Base-by-base conservation (phyloP, 1,139 yeast genomes). In the Yamadazyma membranifaciens region DNA sequence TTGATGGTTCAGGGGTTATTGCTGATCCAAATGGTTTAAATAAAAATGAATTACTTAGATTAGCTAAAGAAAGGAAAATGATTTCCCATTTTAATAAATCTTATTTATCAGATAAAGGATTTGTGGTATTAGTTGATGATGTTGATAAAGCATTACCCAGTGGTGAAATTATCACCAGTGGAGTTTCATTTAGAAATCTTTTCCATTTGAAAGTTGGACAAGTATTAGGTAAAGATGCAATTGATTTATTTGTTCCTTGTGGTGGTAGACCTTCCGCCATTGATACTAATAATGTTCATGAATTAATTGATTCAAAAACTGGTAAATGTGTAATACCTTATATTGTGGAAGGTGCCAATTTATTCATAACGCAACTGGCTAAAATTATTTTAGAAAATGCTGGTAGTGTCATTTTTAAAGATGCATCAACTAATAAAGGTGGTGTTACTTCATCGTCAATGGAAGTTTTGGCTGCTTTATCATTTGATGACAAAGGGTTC, bases 211-310 rank as follows among this genome's bases (percentile, higher is more conserved):
- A 81, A 53, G 68, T 84, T 46, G 78, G 82, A 52, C 81, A 83
- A 49, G 74, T 77, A 47, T 82, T 78, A 52, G 84, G 85, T 41
- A 48, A 55, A 15, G 73, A 80, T 39, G 81, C 81, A 28, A 74
- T 91, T 51, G 87, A 84, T 56, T 69, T 85, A 56, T 89, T 92
- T 67, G 98, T 91, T 36, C 98, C 98, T 44, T 92, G 98, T 67
- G 98, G 98, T 65, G 98, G 98, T 54, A 86, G 98, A 67, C 98
- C 98, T 47, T 92, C 87, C 53, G 95, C 98, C 13, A 84, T 92
- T 63, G 95, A 91, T 63, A 81, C 92, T 49, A 83, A 83, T 62
- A 92, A 87, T 56, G 95, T 91, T 45, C 69, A 74, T 48, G 70
- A 70, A 41, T 80, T 89, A 53, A 80, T 92, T 52, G 88, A 87